Base-by-base conservation (phyloP, 2,329 filamentous ascomycete genomes). In the Blumeriella jaapii region DNA sequence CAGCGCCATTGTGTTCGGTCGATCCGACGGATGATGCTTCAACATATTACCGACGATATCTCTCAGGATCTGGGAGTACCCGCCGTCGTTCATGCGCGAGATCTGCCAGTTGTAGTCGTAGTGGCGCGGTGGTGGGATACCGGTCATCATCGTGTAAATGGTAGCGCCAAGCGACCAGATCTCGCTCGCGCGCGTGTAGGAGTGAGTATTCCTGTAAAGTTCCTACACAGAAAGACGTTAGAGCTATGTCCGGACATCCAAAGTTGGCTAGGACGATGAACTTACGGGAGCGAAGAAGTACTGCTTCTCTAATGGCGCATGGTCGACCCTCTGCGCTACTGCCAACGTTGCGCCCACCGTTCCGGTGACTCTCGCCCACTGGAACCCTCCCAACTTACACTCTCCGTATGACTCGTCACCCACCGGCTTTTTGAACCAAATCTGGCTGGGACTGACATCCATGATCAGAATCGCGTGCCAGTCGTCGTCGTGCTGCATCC, bases 401-500 rank as follows among this genome's bases (percentile, higher is more conserved):
- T 57, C 48, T 0, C 69, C 70, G 46, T 71, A 74, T 19, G 59
- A 62, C 53, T 71, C 68, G 4, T 38, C 41, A 2, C 63, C 64
- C 9, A 56, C 55, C 22, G 67, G 61, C 33, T 65, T 59, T 50
- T 65, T 60, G 45, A 74, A 61, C 49, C 63, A 68, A 35, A 74
- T 61, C 45, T 68, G 68, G n/a, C 46, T 46, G 0, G 68, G 60
- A 31, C 39, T 51, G 26, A 74, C 59, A 24, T 61, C 57, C 8
- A 65, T 59, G 41, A 73, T 69, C 26, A 74, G 49, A 19, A 72
- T 62, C 1, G 68, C 61, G 38, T 63, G 55, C 69, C 69, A 74
- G 37, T 67, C 61, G 8, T 48, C 38, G 37, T 67, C 57, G 14
- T 52, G 42, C 14, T 40, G 39, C 3, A 29, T 31, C 43, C 41